Conservation (phyloP, 2,329 filamentous ascomycete genomes). For the Xylariaceae sp. region DNA sequence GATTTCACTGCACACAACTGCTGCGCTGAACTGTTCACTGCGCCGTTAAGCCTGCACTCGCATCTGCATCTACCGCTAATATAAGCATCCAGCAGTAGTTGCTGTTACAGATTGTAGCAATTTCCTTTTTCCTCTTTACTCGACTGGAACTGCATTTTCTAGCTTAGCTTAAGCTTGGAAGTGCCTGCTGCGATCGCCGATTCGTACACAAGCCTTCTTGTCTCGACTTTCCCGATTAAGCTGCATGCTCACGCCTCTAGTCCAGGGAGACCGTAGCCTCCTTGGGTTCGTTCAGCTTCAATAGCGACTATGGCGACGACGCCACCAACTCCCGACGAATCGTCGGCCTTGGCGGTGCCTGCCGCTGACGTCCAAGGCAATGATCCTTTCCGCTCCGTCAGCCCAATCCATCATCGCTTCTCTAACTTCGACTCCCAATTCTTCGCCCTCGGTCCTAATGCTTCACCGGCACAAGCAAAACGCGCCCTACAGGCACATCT, state of each 20-base stretch:
- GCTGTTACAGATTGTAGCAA: too few species aligned
- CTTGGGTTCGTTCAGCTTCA: conserved; percentile 29
- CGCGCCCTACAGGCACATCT: conserved; percentile 90
- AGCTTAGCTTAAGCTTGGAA: neutral
- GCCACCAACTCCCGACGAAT: conserved; percentile 27
- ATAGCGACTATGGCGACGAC: conserved; percentile 28
- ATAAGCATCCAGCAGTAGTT: too few species aligned
- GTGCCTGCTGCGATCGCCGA: conserved; percentile 9
- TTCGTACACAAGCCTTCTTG: neutral
- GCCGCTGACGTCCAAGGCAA: conserved; percentile 48
- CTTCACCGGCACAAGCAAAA: conserved; percentile 86
- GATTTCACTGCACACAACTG: too few species aligned
- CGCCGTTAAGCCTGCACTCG: too few species aligned
- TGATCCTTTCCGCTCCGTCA: conserved; percentile 64
- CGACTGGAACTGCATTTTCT: too few species aligned
- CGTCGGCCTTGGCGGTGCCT: conserved; percentile 49
- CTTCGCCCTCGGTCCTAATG: conserved; percentile 75
- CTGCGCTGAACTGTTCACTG: too few species aligned
- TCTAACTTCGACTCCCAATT: conserved; percentile 82
- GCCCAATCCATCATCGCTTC: conserved; percentile 68
- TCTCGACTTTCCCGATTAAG: conserved; percentile 28
- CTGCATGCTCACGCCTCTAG: conserved; percentile 41
- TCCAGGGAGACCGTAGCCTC: conserved; percentile 38
- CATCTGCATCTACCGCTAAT: too few species aligned
- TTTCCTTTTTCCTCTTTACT: too few species aligned